Base-by-base conservation (phyloP, 1,284 basidiomycete genomes). In the Melampsora larici-populina region DNA sequence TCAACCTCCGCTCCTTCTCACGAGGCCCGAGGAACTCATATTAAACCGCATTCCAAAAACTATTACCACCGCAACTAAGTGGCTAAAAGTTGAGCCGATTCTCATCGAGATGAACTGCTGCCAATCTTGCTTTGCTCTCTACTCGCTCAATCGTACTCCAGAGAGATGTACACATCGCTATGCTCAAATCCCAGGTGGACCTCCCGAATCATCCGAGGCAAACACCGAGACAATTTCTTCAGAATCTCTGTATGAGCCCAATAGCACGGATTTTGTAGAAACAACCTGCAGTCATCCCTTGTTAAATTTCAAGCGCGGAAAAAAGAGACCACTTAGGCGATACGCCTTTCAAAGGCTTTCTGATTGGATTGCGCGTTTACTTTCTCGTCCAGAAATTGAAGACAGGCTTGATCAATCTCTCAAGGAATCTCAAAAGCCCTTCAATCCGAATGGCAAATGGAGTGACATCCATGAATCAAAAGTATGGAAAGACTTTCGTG, bases 381-480 rank as follows among this genome's bases (percentile, higher is more conserved):
- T 36, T 36, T 36, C 36, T 36, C 36, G 36, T 36, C 36, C 36
- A 36, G 4, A 36, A 36, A 36, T 36, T 9, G 36, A 36, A 36
- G 36, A 36, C 3, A 36, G 9, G 36, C 36, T 36, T 9, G 36
- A 36, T 36, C 36, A 36, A 36, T 36, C 36, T 36, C 36, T 36
- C 36, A 9, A 36, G 36, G 36, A 43, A 21, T 33, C 64, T 17
- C 13, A 5, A 8, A n/a, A 74, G 26, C 46, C 62, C 9, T 74
- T 64, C 40, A 46, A 73, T 62, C 70, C 70, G 24, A 21, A 40
- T 40, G 17, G 43, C 18, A 15, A 73, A 64, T 43, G 43, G 24
- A 26, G 40, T 64, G 72, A 74, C 29, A 74, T 74, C 21, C 64
- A 74, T n/a, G 24, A 74, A 43, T 67, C 72, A 36, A 66, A n/a